Percentiles rank a stretch among this genome's conserved stretches.
Conservation (phyloP, 148 eudicot species). For the Rhododendron ferrugineum region DNA sequence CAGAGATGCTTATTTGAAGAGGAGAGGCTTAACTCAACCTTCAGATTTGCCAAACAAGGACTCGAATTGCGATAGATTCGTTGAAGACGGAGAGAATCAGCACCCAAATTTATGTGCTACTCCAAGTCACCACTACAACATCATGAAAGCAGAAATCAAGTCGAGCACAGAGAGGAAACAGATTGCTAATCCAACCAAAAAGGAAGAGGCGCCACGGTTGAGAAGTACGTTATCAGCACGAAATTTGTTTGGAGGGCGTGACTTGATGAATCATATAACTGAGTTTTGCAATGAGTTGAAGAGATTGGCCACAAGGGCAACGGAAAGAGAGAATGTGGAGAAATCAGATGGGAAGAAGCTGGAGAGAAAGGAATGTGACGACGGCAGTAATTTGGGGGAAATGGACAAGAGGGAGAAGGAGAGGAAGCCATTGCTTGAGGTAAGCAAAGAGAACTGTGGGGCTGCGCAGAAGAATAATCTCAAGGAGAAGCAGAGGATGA, state of each 20-base stretch:
- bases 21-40: conserved; percentile 41
- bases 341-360: conserved; percentile 4
- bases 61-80: conserved; percentile 12
- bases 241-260: conserved; percentile 70
- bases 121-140: conserved; percentile 29
- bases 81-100: conserved; percentile 63
- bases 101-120: conserved; percentile 65
- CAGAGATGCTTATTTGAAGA: conserved; percentile 71
- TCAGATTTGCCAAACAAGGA: conserved; percentile 13
- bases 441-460: conserved; percentile 33
- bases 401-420: conserved; percentile 30
- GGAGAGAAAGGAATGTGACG: conserved; percentile 1
- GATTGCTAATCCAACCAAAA: conserved; percentile 16
- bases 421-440: conserved; percentile 58
- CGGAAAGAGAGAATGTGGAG: conserved; percentile 33
- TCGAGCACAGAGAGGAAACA: conserved; percentile 49
- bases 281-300: conserved; percentile 80
- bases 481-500: conserved; percentile 36
- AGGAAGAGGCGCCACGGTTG: conserved; percentile 35
- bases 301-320: conserved; percentile 47
- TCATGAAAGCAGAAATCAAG: conserved; percentile 40
- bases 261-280: conserved; percentile 51
- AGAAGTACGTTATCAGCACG: conserved; percentile 59
- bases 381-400: conserved; percentile 12
- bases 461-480: conserved; percentile 21